These are phyloP conservation scores for Colletotrichum australisinense DNA, from an alignment of 2,329 filamentous ascomycete genomes.

Conservation along the genomic window DNA sequence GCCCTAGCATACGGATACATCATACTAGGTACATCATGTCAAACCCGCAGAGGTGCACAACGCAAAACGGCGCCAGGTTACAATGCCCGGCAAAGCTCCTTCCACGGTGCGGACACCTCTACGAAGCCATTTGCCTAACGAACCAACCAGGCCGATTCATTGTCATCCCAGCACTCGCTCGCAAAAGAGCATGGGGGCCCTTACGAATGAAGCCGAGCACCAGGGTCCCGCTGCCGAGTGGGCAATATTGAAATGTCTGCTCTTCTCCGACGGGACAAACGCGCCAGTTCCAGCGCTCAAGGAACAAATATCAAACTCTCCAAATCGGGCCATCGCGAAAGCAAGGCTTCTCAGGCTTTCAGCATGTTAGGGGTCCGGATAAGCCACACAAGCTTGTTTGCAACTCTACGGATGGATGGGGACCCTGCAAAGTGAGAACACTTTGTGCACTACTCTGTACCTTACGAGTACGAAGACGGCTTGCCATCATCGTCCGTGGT, in stretches of 20 bases:
- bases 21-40: not conserved
- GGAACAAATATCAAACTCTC: not conserved
- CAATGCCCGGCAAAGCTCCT: not conserved
- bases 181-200: not conserved
- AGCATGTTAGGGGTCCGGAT: not conserved
- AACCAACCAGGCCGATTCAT: not conserved
- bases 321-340: not conserved
- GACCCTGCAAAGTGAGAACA: not conserved
- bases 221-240: not conserved
- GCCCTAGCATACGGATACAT: not conserved
- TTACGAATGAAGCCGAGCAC: not conserved
- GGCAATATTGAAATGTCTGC: constrained; percentile 2
- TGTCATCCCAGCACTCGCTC: not conserved
- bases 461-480: not conserved
- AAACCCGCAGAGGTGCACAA: not conserved
- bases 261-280: not conserved
- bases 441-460: not conserved
- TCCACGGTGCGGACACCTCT: not conserved
- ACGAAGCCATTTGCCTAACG: not conserved
- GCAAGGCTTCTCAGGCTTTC: not conserved
- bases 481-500: not conserved
- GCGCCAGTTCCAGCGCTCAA: not conserved
- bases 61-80: not conserved
- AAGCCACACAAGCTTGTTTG: not conserved
- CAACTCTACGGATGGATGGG: not conserved